These are phyloP conservation scores for Dothidotthia symphoricarpi DNA, from an alignment of 2,329 filamentous ascomycete genomes.

Conservation along the genomic window DNA sequence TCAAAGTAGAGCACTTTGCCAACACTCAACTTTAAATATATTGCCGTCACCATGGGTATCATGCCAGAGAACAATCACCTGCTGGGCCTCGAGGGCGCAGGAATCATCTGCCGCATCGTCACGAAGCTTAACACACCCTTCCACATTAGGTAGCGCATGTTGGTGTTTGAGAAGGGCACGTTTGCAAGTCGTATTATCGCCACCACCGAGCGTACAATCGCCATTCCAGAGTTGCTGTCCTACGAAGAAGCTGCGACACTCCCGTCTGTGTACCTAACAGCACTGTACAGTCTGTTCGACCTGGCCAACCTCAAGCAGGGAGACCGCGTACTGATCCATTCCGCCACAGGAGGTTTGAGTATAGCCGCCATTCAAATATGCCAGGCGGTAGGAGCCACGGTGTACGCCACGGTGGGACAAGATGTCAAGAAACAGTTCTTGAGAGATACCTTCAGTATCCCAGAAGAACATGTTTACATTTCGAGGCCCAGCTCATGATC, in stretches of 20 bases:
- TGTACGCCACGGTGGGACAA: slow-evolving; percentile 20
- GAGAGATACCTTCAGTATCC: slow-evolving; percentile 14
- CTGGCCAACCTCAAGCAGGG: slow-evolving; percentile 19
- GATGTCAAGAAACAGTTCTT: slow-evolving; percentile 20
- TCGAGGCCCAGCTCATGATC: slow-evolving; percentile 18
- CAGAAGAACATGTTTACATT: slow-evolving; percentile 34
- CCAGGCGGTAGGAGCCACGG: slow-evolving; percentile 9
- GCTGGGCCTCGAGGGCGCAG: slow-evolving; percentile 13
- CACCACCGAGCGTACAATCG: background rate
- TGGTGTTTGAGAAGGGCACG: slow-evolving; percentile 1
- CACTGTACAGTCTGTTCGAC: slow-evolving; percentile 16
- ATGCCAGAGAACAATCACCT: slow-evolving; percentile 11
- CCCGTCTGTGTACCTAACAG: slow-evolving; percentile 3
- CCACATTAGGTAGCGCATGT: slow-evolving; percentile 1
- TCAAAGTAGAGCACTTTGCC: slow-evolving; percentile 30
- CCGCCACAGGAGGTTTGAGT: slow-evolving; percentile 18
- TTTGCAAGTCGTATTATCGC: slow-evolving; percentile 2
- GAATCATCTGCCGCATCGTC: slow-evolving; percentile 6
- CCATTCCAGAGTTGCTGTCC: slow-evolving; percentile 2
- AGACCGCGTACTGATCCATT: slow-evolving; percentile 13
- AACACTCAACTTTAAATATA: slow-evolving; percentile 13
- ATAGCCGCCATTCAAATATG: slow-evolving; percentile 9
- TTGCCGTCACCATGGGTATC: slow-evolving; percentile 26
- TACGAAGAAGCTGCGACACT: slow-evolving; percentile 11
- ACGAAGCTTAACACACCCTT: background rate